A percentile compares a stretch with the other conserved stretches of the same genome.
Evolutionary conservation across 169 alveolate genomes (phyloP).

Genomic region (Amoebophrya sp.): DNA sequence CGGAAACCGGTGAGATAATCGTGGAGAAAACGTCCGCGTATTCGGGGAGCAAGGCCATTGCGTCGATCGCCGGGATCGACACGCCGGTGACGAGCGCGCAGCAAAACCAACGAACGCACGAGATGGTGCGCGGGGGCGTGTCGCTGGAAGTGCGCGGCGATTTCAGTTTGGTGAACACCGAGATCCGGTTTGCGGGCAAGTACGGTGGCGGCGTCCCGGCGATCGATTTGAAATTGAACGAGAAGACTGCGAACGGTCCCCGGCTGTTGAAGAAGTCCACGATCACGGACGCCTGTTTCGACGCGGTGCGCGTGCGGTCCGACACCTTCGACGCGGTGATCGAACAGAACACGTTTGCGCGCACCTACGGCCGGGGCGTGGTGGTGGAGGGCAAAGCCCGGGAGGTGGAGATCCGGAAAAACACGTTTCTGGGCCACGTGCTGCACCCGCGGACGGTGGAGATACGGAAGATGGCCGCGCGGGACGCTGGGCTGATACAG

Average conservation of each 20-base stretch:
- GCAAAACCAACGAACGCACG: too few species aligned
- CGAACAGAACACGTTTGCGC: background rate
- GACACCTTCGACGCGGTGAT: background rate
- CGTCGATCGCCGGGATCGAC: too few species aligned
- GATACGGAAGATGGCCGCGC: background rate
- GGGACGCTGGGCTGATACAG: background rate
- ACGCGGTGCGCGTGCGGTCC: too few species aligned
- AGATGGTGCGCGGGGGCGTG: background rate
- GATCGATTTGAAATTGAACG: background rate
- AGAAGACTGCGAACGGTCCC: too few species aligned
- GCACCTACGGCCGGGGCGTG: background rate
- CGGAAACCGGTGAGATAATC: too few species aligned
- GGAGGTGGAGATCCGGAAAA: background rate
- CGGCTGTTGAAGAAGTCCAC: too few species aligned
- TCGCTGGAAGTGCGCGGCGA: background rate
- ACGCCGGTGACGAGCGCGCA: too few species aligned
- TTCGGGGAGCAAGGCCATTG: too few species aligned
- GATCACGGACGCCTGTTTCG: too few species aligned
- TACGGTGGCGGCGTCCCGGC: background rate
- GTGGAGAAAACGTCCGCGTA: too few species aligned
- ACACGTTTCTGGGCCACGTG: background rate
- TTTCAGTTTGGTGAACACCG: background rate
- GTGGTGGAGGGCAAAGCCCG: background rate
- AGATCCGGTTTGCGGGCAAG: background rate
- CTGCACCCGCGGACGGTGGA: background rate